Evolutionary conservation across 495 filamentous ascomycete genomes (phyloP), one percentile per base, ranked within the genome.

Genomic region (Cercophora sp.): DNA sequence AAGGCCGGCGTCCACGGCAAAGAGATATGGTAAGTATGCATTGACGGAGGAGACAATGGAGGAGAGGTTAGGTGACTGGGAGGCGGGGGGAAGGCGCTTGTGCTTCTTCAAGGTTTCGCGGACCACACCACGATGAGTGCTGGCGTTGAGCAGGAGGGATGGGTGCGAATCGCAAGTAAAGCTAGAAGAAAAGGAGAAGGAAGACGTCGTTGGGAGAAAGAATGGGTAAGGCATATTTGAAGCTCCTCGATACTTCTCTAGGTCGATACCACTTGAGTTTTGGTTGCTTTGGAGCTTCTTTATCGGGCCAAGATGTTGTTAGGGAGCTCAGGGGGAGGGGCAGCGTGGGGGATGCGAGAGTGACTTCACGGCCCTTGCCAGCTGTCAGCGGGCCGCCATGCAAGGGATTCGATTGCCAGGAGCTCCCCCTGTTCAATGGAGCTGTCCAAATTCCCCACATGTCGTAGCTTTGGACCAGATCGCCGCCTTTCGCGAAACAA

Each of bases 161-260:
- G 91, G 89, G 63, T 95, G 91, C 2, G 86, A 86, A 45, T 80
- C 75, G 48, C 82, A 86, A 47, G 64, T 73, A 61, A 91, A 82
- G 70, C 76, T 84, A 16, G 81, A 72, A 8, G 87, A 83, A 64
- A 95, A 92, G 31, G 85, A 85, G 58, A 91, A 81, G 36, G 82
- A 76, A 2, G 88, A 93, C 19, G 91, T 95, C 18, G 90, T 96
- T 2, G 91, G 88, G 31, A 96, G 80, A 26, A 77, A 73, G 61
- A 91, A 94, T 16, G 85, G 83, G 66, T 85, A 96, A 36, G 92
- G 89, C 91, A 96, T 96, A 26, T 52, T 79, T n/a, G n/a, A n/a
- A n/a, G n/a, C n/a, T n/a, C n/a, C n/a, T n/a, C n/a, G n/a, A n/a
- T n/a, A n/a, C n/a, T n/a, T n/a, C n/a, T n/a, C n/a, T n/a, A n/a